Base-by-base conservation (phyloP, 306 rosid genomes). In the Castanea crenata region DNA sequence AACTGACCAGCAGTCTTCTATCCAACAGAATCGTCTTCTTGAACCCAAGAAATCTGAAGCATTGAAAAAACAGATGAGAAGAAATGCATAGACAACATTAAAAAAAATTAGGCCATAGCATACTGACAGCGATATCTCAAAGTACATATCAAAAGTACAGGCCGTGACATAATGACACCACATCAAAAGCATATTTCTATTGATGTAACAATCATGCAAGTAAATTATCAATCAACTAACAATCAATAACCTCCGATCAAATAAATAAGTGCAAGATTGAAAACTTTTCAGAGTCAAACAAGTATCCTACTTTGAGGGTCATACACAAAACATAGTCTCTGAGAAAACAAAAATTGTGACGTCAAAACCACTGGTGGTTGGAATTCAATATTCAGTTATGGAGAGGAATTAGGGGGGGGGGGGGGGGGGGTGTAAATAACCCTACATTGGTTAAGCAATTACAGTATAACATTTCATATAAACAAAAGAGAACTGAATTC, bases 21-120 rank as follows among this genome's bases (percentile, higher is more conserved):
- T 87, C 89, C 89, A 95, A 82, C 69, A 93, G 79, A 78, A 95
- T 87, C 0, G 99, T 95, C 88, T 83, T 89, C 96, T 88, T 95
- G 85, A 82, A 95, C 83, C 97, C 98, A 16, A 91, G 92, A 87
- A 78, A 95, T 87, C 99, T 95, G 93, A 62, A 77, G 65, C 79
- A 82, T 13, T 14, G 5, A 67, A 35, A 21, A 65, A 67, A 67
- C 52, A 67, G 52, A 34, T 4, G 27, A n/a, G 4, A 35, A n/a
- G 14, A 67, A 34, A 19, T 19, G 52, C 10, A 19, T 67, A 18
- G 7, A 18, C 12, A 19, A 46, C 11, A 35, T 34, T 67, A 67
- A 34, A 67, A n/a, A 10, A 23, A 18, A 67, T 35, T 12, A 49
- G 54, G 54, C 5, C 16, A 12, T 12, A 49, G 54, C 0, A 13